Evolutionary conservation across 208 protist species (phyloP).

Genomic region (Angomonas ambiguus): DNA sequence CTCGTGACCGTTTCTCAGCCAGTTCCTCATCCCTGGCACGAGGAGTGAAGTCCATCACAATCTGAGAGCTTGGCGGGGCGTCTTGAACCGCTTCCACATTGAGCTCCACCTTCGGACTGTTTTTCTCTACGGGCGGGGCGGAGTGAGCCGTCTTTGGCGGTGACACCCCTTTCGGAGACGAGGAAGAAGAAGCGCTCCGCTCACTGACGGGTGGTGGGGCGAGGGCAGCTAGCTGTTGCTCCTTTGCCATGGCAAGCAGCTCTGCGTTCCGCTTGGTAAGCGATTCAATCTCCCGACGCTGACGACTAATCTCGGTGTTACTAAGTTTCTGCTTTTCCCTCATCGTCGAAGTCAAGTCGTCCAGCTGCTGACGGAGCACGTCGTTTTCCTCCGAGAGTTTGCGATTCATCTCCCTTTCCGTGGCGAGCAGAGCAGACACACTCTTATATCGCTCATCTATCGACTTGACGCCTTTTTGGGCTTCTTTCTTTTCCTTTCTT

Average conservation of each 20-base stretch:
- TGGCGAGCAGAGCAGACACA: constrained; percentile 55
- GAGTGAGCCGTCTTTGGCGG: no score
- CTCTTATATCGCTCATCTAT: constrained; percentile 75
- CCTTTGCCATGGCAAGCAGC: constrained; percentile 66
- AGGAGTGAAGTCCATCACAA: constrained; percentile 44
- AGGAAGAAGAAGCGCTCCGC: no score
- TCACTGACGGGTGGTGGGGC: no score
- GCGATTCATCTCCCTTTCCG: constrained; percentile 65
- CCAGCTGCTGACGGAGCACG: constrained; percentile 63
- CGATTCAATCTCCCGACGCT: constrained; percentile 79
- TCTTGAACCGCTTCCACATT: neutral
- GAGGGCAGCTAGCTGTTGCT: constrained; percentile 58
- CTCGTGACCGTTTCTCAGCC: constrained; percentile 30
- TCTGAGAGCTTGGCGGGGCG: neutral
- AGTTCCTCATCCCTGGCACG: constrained; percentile 20
- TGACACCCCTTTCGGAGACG: no score
- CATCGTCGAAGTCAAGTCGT: constrained; percentile 68
- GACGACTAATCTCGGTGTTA: constrained; percentile 63
- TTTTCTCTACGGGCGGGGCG: no score
- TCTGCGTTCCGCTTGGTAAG: constrained; percentile 80
- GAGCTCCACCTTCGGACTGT: no score
- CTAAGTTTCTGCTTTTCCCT: constrained; percentile 61
- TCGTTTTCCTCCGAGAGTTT: constrained; percentile 78
- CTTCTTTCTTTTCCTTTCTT: constrained; percentile 40
- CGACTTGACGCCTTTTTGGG: constrained; percentile 55